Evolutionary conservation across 139 green algal species (phyloP).

Genomic region (Ulvella scutata): DNA sequence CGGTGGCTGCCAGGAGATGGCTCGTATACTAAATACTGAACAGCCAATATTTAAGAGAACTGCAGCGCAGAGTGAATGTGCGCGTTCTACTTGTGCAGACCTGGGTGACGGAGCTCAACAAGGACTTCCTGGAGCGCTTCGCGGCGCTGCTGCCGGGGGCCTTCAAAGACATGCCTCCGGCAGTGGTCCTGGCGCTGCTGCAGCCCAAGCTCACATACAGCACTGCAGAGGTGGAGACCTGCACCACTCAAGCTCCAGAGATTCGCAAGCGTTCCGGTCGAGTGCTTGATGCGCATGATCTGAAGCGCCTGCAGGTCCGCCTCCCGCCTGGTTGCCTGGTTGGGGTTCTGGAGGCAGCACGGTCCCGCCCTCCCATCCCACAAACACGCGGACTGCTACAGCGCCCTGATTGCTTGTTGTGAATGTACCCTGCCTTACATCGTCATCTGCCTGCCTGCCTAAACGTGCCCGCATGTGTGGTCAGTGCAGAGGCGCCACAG

Average conservation of each 20-base stretch:
- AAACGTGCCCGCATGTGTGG: neutral
- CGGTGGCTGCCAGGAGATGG: too few species aligned
- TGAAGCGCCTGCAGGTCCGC: constrained; percentile 74
- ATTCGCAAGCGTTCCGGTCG: constrained; percentile 36
- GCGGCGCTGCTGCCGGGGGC: constrained; percentile 30
- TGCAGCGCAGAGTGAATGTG: too few species aligned
- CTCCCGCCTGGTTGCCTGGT: neutral
- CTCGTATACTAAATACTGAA: too few species aligned
- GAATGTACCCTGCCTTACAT: neutral
- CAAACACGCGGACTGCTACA: neutral
- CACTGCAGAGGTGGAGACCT: constrained; percentile 35
- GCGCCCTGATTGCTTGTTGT: neutral
- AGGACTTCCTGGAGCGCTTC: constrained; percentile 21
- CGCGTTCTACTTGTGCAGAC: neutral
- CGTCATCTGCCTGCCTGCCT: neutral
- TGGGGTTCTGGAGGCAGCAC: neutral
- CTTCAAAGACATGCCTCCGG: constrained; percentile 51
- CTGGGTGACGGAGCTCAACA: neutral
- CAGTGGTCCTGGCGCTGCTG: constrained; percentile 68
- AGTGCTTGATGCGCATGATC: constrained; percentile 60
- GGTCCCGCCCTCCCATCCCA: neutral
- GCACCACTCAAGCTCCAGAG: neutral
- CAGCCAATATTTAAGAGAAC: too few species aligned
- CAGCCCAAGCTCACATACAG: constrained; percentile 66
- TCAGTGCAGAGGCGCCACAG: too few species aligned